Evolutionary conservation across 2,329 filamentous ascomycete genomes (phyloP), one percentile per base, ranked within the genome.

Genomic region (Cytospora schulzeri): DNA sequence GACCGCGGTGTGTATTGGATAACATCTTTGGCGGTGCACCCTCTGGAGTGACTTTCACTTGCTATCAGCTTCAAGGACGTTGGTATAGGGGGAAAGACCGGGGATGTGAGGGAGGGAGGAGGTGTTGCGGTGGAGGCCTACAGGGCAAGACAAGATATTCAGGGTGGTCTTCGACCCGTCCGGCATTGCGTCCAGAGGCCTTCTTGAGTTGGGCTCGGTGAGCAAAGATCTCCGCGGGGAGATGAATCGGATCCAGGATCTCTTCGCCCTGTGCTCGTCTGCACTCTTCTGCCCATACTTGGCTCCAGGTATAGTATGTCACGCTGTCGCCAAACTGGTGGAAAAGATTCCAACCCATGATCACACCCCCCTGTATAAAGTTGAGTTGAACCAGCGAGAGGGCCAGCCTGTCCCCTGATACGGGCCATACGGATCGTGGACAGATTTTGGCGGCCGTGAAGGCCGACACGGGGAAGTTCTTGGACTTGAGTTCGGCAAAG

Each of bases 241-340:
- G 64, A 31, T 73, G 62, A 14, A 70, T 54, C 11, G 70, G 72
- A 19, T 64, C 51, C 19, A 50, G n/a, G n/a, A 69, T 69, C 26
- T 69, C 64, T n/a, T 70, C 51, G 0, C 71, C 72, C 64, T 76
- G 74, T 4, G 72, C 64, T 9, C 70, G 70, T 48, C 74, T 71
- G 55, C 74, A 76, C 53, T 73, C 74, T 63, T 77, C 74, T 19
- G 75, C 75, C 74, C 74, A 76, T 14, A 74, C 70, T 60, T 73
- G 69, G n/a, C 71, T 70, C 70, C 72, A 74, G 52, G 68, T 70
- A 54, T 69, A 73, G 56, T 72, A 76, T 14, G 70, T 66, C 15
- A 68, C 74, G n/a, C 71, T 73, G 29, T 77, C 76, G 12, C 74
- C 74, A 38, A 71, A 70, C 66, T 76, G 70, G 53, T 77, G 75